A percentile compares a stretch with the other conserved stretches of the same genome.
phyloP scores from a whole-genome alignment of 805 yeast species.

The Suhomyces sp. region DNA sequence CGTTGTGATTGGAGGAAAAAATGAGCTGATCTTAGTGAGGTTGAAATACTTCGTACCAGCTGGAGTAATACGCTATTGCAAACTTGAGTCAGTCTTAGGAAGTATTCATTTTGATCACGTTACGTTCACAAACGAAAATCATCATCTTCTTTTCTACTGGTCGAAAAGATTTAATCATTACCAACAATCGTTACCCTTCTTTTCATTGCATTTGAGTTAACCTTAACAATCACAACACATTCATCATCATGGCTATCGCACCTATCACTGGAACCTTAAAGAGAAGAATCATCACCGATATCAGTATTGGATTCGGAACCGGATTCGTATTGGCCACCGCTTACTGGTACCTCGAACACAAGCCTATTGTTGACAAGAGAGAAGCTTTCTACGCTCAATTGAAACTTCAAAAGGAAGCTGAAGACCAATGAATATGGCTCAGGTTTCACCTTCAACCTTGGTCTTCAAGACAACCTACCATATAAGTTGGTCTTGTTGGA shows the following conservation, averaged over 20 bases:
- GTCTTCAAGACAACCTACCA: too few relatives aligned
- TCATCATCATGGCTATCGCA: conserved; percentile 75
- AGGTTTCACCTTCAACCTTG: too few relatives aligned
- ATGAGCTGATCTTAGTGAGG: conserved; percentile 4
- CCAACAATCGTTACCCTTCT: too few relatives aligned
- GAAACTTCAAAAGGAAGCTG: conserved; percentile 70
- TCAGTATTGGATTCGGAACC: conserved; percentile 61
- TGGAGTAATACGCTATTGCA: too few relatives aligned
- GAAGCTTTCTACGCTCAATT: conserved; percentile 80
- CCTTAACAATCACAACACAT: too few relatives aligned
- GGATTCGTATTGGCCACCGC: conserved; percentile 62
- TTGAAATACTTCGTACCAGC: neutral
- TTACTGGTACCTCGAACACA: conserved; percentile 89
- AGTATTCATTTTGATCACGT: too few relatives aligned
- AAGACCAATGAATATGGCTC: conserved; percentile 39
- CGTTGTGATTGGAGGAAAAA: conserved; percentile 7
- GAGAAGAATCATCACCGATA: conserved; percentile 78
- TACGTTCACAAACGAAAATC: conserved; percentile 2
- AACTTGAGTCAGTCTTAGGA: too few relatives aligned
- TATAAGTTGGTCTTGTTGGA: too few relatives aligned
- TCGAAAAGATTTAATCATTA: neutral
- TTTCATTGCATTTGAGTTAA: too few relatives aligned
- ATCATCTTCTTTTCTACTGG: neutral
- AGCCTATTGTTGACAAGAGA: conserved; percentile 66
- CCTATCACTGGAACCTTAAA: conserved; percentile 84